A percentile compares a stretch with the other conserved stretches of the same genome.
Evolutionary conservation across 148 eudicot genomes (phyloP).

Genomic region (Beta vulgaris): DNA sequence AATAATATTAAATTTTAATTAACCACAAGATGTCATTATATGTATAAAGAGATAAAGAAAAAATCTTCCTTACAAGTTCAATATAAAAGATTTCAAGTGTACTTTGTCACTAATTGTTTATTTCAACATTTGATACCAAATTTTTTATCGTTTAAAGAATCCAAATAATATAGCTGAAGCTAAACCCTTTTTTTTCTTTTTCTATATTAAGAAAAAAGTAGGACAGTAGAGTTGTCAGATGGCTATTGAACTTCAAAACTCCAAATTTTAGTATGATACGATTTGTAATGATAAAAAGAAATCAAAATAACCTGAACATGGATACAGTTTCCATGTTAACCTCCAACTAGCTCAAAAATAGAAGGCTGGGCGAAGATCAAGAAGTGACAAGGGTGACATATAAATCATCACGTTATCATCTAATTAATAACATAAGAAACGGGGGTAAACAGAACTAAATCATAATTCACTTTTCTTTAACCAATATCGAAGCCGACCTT

Average conservation of each 20-base stretch:
- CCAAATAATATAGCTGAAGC: no score
- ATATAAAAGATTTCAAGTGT: no score
- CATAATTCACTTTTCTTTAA: not conserved
- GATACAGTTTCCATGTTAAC: not conserved
- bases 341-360: not conserved
- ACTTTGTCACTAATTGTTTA: no score
- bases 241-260: no score
- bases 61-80: not conserved
- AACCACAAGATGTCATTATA: not conserved
- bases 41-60: not conserved
- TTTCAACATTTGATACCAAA: no score
- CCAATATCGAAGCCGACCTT: conserved; percentile 38
- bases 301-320: no score
- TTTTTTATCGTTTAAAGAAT: no score
- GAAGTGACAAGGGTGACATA: no score
- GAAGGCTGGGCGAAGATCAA: not conserved
- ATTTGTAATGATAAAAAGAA: no score
- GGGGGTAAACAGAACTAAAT: not conserved
- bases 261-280: not conserved
- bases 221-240: no score
- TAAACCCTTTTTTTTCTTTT: no score
- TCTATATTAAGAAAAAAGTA: no score
- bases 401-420: not conserved
- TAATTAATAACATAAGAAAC: not conserved
- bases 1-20: not conserved